Conservation (phyloP, 2,329 filamentous ascomycete genomes). For the Alternaria novae-zelandiae region DNA sequence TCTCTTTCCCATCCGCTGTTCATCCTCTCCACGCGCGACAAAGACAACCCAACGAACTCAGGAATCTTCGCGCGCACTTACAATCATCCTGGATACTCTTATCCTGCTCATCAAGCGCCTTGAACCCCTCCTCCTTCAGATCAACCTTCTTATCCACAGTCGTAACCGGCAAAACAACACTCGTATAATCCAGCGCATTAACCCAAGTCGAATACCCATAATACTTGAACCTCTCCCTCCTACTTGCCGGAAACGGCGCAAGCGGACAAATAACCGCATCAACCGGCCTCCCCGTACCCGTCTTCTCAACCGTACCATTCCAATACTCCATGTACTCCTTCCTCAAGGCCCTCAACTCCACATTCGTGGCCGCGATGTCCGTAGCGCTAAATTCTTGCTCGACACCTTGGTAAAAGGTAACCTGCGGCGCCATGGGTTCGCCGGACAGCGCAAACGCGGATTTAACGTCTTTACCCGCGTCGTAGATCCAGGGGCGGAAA, state of each 20-base stretch:
- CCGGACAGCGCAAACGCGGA: constrained; percentile 41
- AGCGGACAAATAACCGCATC: constrained; percentile 48
- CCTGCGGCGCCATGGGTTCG: constrained; percentile 39
- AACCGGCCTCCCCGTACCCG: constrained; percentile 40
- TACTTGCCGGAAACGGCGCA: constrained; percentile 47
- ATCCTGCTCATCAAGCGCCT: constrained; percentile 37
- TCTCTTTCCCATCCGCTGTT: too few species aligned
- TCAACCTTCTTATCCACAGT: constrained; percentile 41
- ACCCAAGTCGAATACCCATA: constrained; percentile 43
- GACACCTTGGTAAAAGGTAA: constrained; percentile 23
- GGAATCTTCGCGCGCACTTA: too few species aligned
- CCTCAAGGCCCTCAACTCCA: constrained; percentile 33
- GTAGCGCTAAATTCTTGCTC: constrained; percentile 29
- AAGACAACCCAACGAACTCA: too few species aligned
- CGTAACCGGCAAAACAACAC: constrained; percentile 44
- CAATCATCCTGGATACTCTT: constrained; percentile 31
- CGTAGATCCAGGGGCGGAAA: constrained; percentile 38
- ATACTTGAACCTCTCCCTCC: constrained; percentile 38
- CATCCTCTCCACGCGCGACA: too few species aligned
- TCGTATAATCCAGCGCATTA: constrained; percentile 42
- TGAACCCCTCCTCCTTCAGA: constrained; percentile 28
- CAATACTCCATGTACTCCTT: constrained; percentile 50
- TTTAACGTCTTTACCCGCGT: constrained; percentile 40
- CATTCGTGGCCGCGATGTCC: constrained; percentile 45
- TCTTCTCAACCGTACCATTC: constrained; percentile 37